These are phyloP conservation scores for Cystofilobasidium ferigula DNA, from an alignment of 768 basidiomycete genomes.

Conservation along the genomic window DNA sequence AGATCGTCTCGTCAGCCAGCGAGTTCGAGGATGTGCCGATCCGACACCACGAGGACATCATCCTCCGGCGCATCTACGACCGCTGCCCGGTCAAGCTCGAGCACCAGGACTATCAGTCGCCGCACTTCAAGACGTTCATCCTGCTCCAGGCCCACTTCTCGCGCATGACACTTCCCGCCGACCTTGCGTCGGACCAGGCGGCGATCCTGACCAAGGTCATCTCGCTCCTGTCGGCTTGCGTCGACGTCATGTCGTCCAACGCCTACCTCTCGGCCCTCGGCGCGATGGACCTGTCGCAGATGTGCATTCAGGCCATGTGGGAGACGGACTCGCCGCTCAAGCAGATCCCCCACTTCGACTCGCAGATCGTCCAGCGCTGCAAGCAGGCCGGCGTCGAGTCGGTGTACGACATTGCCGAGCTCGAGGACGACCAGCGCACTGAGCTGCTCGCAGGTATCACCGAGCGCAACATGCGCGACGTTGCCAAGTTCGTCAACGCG, in stretches of 20 bases:
- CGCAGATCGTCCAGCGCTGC: slow-evolving; percentile 78
- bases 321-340: slow-evolving; percentile 89
- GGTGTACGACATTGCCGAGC: slow-evolving; percentile 96
- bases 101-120: slow-evolving; percentile 76
- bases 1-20: slow-evolving; percentile 91
- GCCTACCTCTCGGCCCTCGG: slow-evolving; percentile 87
- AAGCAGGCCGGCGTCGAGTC: slow-evolving; percentile 69
- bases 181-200: slow-evolving; percentile 82
- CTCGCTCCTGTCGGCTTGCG: slow-evolving; percentile 82
- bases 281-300: slow-evolving; percentile 95
- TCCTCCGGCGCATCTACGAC: slow-evolving; percentile 84
- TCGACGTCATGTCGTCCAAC: slow-evolving; percentile 96
- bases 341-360: slow-evolving; percentile 92
- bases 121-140: slow-evolving; percentile 96
- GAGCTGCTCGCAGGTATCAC: slow-evolving; percentile 76
- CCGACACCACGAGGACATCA: slow-evolving; percentile 67
- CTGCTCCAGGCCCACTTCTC: slow-evolving; percentile 95
- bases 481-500: slow-evolving; percentile 89
- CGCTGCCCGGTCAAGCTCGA: slow-evolving; percentile 88
- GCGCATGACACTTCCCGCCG: slow-evolving; percentile 78
- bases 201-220: slow-evolving; percentile 80
- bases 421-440: slow-evolving; percentile 84
- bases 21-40: slow-evolving; percentile 95
- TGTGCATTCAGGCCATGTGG: slow-evolving; percentile 98
- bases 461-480: slow-evolving; percentile 76